Percentiles rank a stretch among this genome's conserved stretches.
phyloP scores from a whole-genome alignment of 2,329 filamentous ascomycete genomes.

The Colletotrichum agaves region DNA sequence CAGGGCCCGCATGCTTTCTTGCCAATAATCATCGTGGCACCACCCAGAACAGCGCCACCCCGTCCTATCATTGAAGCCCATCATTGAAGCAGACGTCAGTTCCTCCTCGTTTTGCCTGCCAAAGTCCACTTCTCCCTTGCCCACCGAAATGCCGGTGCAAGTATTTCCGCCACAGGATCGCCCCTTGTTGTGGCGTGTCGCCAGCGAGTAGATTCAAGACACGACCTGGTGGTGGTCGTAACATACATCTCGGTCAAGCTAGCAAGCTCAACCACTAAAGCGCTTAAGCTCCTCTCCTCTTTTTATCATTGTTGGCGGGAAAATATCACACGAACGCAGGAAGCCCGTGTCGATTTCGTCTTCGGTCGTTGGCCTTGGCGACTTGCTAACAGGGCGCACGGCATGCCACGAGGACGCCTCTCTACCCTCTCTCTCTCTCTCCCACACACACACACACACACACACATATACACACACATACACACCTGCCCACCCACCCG shows the following conservation, averaged over 20 bases:
- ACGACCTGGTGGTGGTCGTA: conserved; percentile 13
- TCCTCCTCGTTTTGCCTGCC: neutral
- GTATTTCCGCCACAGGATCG: conserved; percentile 13
- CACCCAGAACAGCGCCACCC: conserved; percentile 1
- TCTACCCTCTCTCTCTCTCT: neutral
- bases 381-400: conserved; percentile 29
- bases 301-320: neutral
- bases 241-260: conserved; percentile 6
- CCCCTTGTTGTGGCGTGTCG: conserved; percentile 18
- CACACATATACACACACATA: neutral
- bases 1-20: neutral
- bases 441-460: neutral
- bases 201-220: conserved; percentile 31
- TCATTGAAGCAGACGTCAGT: neutral
- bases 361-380: neutral
- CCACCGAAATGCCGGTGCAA: conserved; percentile 5
- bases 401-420: conserved; percentile 16
- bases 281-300: conserved; percentile 8
- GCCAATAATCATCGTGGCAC: neutral
- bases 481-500: no score
- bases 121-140: neutral
- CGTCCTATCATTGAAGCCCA: conserved; percentile 1
- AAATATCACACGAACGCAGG: conserved; percentile 7
- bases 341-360: conserved; percentile 31
- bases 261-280: neutral